Evolutionary conservation across 2,329 filamentous ascomycete genomes (phyloP), one percentile per base, ranked within the genome.

Genomic region (Alternaria brassicicola): DNA sequence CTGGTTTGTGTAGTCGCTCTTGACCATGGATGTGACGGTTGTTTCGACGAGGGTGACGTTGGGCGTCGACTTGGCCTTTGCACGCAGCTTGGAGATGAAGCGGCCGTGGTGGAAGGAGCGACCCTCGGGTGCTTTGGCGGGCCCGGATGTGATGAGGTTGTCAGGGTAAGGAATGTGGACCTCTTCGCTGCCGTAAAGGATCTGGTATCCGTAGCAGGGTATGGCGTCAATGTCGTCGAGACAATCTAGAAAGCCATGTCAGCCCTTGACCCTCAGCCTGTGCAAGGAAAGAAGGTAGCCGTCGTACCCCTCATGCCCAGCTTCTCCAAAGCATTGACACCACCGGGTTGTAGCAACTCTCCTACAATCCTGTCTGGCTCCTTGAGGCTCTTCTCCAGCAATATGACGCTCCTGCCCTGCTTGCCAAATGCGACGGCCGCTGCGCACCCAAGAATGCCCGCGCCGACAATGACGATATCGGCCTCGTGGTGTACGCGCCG

Each of bases 291-390:
- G 8, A 35, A 6, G 4, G 26, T 15, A 9, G 17, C 19, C 23
- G 23, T 31, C 23, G 23, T 31, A 76, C 74, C 68, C 53, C 82
- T 84, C 63, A 99, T 80, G 3, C 95, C 95, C 48, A 99, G 82
- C 74, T 91, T 87, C 72, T 88, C 85, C 70, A 99, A 83, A 7
- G 95, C 91, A 51, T 86, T 83, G 31, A 97, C 88, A 48, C 95
- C 95, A 49, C 95, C 95, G 0, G 95, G 95, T 79, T 99, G 95
- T 69, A 99, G 82, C 64, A 99, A 81, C 81, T 99, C 95, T 69
- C 95, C 95, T 46, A 99, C 93, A 67, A 99, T 99, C 64, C 95
- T 88, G 80, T 98, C 90, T 19, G 95, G 95, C 81, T 98, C 90
- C 78, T 92, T 92, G 79, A 98, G 83, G 79, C 88, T 96, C 71